Evolutionary conservation across 2,329 filamentous ascomycete genomes (phyloP), one percentile per base, ranked within the genome.

Genomic region (Fusarium praegraminearum): DNA sequence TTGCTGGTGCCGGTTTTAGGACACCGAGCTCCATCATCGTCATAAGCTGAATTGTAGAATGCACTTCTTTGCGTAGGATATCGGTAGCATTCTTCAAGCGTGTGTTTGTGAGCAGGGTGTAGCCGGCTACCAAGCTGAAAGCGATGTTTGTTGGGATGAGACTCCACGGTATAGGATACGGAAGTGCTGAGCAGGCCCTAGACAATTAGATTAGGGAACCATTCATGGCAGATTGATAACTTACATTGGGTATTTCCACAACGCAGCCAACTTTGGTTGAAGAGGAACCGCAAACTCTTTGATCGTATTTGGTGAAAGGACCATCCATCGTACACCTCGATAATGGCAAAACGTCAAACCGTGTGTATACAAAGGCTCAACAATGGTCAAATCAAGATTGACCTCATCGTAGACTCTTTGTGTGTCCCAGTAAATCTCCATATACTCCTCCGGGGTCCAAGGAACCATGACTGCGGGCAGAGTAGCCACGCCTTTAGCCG

Each of bases 211-310:
- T n/a, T n/a, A n/a, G n/a, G n/a, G n/a, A n/a, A n/a, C n/a, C n/a
- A n/a, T n/a, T n/a, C n/a, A n/a, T n/a, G n/a, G n/a, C n/a, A n/a
- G n/a, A n/a, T n/a, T n/a, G n/a, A n/a, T n/a, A n/a, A n/a, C n/a
- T 55, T 15, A 20, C 28, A 57, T 57, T 2, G 49, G 49, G 0
- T 57, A 57, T 18, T 57, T 55, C 49, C 49, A 57, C 1, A 57
- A 1, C 1, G 49, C 28, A 15, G 55, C 49, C 1, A 57, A 1
- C 0, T 35, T 55, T 7, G 55, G 55, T 1, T 55, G 55, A 1
- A 55, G 7, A 1, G 49, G 55, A 15, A 55, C 36, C 0, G 49
- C 49, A 5, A 57, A 57, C 1, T 57, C 55, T 12, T 57, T 57
- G 0, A 41, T 57, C 1, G 49, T 55, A 8, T 57, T 57, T 2